These are phyloP conservation scores for Cytospora piceicola DNA, from an alignment of 2,329 filamentous ascomycete species.

Conservation along the genomic window DNA sequence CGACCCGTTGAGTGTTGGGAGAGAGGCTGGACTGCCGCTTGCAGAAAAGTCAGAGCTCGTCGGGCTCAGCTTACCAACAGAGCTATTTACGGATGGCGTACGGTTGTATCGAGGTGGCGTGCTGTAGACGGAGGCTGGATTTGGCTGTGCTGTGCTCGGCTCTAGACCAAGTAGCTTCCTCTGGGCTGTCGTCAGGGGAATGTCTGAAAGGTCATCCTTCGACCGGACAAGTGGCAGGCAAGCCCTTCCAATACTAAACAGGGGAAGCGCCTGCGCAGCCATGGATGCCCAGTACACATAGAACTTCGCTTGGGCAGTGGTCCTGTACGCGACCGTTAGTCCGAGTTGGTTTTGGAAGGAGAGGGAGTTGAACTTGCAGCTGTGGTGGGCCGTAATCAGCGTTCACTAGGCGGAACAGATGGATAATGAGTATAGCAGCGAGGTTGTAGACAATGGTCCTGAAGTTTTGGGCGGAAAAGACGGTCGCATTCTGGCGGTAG, in stretches of 20 bases:
- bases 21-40: conserved; percentile 44
- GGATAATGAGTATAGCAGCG: conserved; percentile 43
- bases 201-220: conserved; percentile 81
- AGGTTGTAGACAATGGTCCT: conserved; percentile 71
- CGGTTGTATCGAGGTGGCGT: conserved; percentile 87
- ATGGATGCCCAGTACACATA: conserved; percentile 52
- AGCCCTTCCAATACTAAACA: conserved; percentile 73
- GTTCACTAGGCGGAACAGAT: conserved; percentile 44
- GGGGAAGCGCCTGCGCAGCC: conserved; percentile 57
- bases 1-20: conserved; percentile 45
- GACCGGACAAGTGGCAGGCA: conserved; percentile 72
- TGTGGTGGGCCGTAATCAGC: conserved; percentile 42
- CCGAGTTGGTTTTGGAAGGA: conserved; percentile 24
- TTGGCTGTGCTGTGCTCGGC: conserved; percentile 64
- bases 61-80: conserved; percentile 63
- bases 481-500: conserved; percentile 74
- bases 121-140: conserved; percentile 72
- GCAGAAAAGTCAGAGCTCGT: conserved; percentile 62
- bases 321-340: conserved; percentile 36
- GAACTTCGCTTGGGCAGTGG: conserved; percentile 39
- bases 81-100: conserved; percentile 68
- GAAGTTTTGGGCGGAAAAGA: conserved; percentile 78
- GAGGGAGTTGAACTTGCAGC: conserved; percentile 43
- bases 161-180: conserved; percentile 81
- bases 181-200: conserved; percentile 88